A percentile compares a stretch with the other conserved stretches of the same genome.
Conservation (phyloP, 2,329 filamentous ascomycete species). For the Alternaria brassicicola region DNA sequence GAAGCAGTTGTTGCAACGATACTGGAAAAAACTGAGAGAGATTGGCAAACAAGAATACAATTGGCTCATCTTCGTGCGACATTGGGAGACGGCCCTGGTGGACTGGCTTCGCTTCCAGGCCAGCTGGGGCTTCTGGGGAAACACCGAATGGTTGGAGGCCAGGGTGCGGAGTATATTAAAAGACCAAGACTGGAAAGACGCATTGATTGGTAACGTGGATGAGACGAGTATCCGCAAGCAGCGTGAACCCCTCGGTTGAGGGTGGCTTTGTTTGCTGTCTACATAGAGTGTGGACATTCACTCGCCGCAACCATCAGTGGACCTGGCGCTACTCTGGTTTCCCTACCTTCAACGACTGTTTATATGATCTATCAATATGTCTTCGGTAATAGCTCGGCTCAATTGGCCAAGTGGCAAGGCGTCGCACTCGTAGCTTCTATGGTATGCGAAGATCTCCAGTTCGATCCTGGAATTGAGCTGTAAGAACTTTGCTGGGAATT, state of each 20-base stretch:
- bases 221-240: not conserved
- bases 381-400: slow-evolving; percentile 2
- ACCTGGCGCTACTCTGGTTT: not conserved
- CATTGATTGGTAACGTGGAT: slow-evolving; percentile 19
- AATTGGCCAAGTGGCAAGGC: slow-evolving; percentile 32
- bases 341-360: not conserved
- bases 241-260: not conserved
- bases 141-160: slow-evolving; percentile 45
- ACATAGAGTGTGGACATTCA: not conserved
- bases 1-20: slow-evolving; percentile 57
- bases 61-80: slow-evolving; percentile 61
- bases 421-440: slow-evolving; percentile 27
- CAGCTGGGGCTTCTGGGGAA: slow-evolving; percentile 48
- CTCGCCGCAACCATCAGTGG: not conserved
- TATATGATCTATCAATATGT: not conserved
- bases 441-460: slow-evolving; percentile 31
- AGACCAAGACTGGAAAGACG: slow-evolving; percentile 28
- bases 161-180: slow-evolving; percentile 37
- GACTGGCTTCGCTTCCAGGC: slow-evolving; percentile 65
- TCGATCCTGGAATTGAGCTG: slow-evolving; percentile 29
- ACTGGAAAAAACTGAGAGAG: slow-evolving; percentile 51
- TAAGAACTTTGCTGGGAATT: not conserved
- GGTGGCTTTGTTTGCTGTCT: not conserved
- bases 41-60: slow-evolving; percentile 53
- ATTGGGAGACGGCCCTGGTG: slow-evolving; percentile 71